Evolutionary conservation across 805 yeast genomes (phyloP).

Genomic region (Blastobotrys parvus): DNA sequence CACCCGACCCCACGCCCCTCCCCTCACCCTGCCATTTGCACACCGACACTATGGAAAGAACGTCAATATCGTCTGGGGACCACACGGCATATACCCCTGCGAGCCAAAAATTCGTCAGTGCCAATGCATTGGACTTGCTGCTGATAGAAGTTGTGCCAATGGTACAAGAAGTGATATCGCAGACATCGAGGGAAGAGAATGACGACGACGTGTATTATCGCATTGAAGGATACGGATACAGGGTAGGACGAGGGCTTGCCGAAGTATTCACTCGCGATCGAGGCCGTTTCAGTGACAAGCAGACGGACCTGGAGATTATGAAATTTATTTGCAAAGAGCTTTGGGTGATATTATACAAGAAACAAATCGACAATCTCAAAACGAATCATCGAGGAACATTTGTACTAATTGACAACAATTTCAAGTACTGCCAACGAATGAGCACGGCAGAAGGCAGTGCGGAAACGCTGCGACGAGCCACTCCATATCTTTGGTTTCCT

Average conservation of each 20-base stretch:
- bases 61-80: background rate
- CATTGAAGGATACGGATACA: conserved; percentile 63
- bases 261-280: conserved; percentile 38
- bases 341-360: conserved; percentile 72
- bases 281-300: conserved; percentile 46
- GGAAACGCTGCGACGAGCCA: conserved; percentile 27
- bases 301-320: conserved; percentile 55
- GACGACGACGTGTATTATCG: conserved; percentile 47
- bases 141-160: conserved; percentile 72
- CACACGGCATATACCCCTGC: background rate
- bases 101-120: conserved; percentile 18
- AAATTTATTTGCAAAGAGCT: conserved; percentile 88
- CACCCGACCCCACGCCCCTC: no score
- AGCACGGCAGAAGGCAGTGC: conserved; percentile 26
- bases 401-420: conserved; percentile 64
- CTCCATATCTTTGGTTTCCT: conserved; percentile 58
- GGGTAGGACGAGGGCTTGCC: conserved; percentile 52
- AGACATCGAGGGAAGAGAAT: conserved; percentile 15
- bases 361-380: conserved; percentile 84
- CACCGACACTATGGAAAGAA: background rate
- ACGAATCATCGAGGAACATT: conserved; percentile 87
- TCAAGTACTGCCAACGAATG: conserved; percentile 47
- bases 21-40: no score
- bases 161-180: conserved; percentile 53
- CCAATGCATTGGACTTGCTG: conserved; percentile 45